Conservation (phyloP, 75 land plant genomes). For the Selaginella tamariscina region DNA sequence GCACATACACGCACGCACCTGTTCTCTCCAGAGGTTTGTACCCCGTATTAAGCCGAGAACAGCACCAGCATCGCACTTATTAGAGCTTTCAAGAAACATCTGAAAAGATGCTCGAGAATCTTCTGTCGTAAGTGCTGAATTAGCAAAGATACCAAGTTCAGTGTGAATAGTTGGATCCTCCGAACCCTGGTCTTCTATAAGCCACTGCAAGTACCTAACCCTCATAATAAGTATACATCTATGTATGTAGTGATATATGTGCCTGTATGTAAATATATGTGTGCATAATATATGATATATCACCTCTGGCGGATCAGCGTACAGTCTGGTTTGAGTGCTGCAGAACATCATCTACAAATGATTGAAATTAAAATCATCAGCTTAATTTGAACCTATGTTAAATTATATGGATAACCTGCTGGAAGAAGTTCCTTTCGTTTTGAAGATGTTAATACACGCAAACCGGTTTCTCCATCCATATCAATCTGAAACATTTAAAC, state of each 20-base stretch:
- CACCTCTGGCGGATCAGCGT: slow-evolving; percentile 80
- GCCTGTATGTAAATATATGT: neutral
- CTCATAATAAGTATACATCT: slow-evolving; percentile 3
- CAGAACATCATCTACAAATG: slow-evolving; percentile 59
- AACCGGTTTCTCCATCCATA: slow-evolving; percentile 46
- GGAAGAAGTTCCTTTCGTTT: slow-evolving; percentile 54
- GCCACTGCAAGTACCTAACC: slow-evolving; percentile 83
- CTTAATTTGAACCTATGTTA: slow-evolving; percentile 3
- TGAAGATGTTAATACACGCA: slow-evolving; percentile 67
- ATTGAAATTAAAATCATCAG: neutral
- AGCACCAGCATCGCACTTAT: slow-evolving; percentile 79
- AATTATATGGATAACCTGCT: slow-evolving; percentile 38
- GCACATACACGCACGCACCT: slow-evolving; percentile 33
- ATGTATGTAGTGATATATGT: neutral
- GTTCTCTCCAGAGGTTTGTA: slow-evolving; percentile 89
- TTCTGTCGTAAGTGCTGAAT: slow-evolving; percentile 36
- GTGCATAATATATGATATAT: neutral
- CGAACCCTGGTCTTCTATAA: slow-evolving; percentile 85
- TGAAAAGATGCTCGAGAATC: slow-evolving; percentile 30
- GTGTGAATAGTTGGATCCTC: slow-evolving; percentile 70
- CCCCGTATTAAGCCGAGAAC: slow-evolving; percentile 69
- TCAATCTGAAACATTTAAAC: slow-evolving; percentile 38
- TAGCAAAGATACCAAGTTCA: slow-evolving; percentile 70
- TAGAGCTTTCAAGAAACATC: slow-evolving; percentile 67
- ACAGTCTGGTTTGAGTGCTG: slow-evolving; percentile 46